phyloP scores from a whole-genome alignment of 441 rosid genomes.

The Manihot esculenta region DNA sequence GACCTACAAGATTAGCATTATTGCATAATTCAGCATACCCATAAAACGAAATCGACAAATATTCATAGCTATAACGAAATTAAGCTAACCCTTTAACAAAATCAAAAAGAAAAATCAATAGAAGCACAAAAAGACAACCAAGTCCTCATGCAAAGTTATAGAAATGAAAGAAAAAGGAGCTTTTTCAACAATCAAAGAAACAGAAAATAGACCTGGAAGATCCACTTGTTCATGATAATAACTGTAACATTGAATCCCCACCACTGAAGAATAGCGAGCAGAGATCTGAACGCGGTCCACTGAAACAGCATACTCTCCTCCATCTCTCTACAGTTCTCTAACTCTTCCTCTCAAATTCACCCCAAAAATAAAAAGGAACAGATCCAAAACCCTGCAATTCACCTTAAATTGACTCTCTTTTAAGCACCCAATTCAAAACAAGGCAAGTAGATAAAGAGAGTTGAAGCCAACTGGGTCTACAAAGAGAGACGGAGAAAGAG shows the following conservation, averaged over 20 bases:
- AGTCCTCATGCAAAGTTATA: not conserved
- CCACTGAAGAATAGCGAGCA: slow-evolving; percentile 92
- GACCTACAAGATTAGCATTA: not conserved
- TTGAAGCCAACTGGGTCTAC: slow-evolving; percentile 1
- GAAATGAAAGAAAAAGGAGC: not conserved
- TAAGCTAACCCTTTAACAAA: not conserved
- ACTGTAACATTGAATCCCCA: slow-evolving; percentile 97
- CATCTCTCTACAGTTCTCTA: slow-evolving; percentile 35
- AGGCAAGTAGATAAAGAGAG: slow-evolving; percentile 13
- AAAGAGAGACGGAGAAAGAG: slow-evolving; percentile 17
- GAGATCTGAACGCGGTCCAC: slow-evolving; percentile 82
- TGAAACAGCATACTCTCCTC: slow-evolving; percentile 55
- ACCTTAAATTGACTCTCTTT: slow-evolving; percentile 18
- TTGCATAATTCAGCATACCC: slow-evolving; percentile 17
- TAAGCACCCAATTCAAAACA: slow-evolving; percentile 21
- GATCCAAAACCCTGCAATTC: slow-evolving; percentile 15
- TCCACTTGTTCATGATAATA: slow-evolving; percentile 98
- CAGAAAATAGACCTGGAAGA: slow-evolving; percentile 76
- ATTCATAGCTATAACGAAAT: slow-evolving; percentile 11
- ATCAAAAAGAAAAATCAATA: not conserved
- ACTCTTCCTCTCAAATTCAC: slow-evolving; percentile 3
- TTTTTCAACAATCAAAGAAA: not conserved
- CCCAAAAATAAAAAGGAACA: too few relatives aligned
- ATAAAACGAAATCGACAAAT: slow-evolving; percentile 8
- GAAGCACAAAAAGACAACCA: not conserved